These are phyloP conservation scores for Periglandula ipomoeae DNA, from an alignment of 2,329 filamentous ascomycete species.

Conservation along the genomic window DNA sequence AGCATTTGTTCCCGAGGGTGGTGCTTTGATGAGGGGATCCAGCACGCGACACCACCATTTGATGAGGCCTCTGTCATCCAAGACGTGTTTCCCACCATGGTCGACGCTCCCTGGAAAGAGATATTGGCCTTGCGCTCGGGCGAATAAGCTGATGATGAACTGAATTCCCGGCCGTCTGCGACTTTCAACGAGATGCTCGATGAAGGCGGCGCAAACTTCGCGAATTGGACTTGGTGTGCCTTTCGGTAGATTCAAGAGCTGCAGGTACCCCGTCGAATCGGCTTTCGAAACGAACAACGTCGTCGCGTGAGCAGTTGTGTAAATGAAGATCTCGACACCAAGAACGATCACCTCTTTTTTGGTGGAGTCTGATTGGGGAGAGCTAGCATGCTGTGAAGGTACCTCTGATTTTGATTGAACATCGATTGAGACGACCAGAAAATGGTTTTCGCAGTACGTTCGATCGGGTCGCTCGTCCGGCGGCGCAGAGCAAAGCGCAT, in stretches of 20 bases:
- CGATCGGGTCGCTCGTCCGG: slow-evolving; percentile 62
- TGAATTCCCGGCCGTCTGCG: slow-evolving; percentile 55
- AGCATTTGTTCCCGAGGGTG: slow-evolving; percentile 24
- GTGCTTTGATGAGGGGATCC: slow-evolving; percentile 58
- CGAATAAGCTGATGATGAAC: slow-evolving; percentile 81
- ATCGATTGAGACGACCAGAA: slow-evolving; percentile 44
- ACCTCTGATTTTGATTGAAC: slow-evolving; percentile 5
- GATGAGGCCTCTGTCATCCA: slow-evolving; percentile 82
- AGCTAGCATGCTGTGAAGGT: slow-evolving; percentile 3
- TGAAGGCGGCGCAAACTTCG: slow-evolving; percentile 63
- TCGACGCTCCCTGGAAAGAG: slow-evolving; percentile 88
- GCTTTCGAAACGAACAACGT: slow-evolving; percentile 95
- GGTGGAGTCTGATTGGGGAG: background rate
- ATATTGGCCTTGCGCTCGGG: slow-evolving; percentile 85
- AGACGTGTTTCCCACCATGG: slow-evolving; percentile 76
- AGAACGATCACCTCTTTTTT: slow-evolving; percentile 58
- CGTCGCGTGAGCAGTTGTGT: slow-evolving; percentile 68
- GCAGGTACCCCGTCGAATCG: slow-evolving; percentile 85
- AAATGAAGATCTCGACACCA: slow-evolving; percentile 81
- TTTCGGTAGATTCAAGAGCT: slow-evolving; percentile 53
- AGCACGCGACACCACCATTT: slow-evolving; percentile 93
- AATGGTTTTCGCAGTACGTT: slow-evolving; percentile 85
- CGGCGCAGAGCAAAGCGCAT: slow-evolving; percentile 70
- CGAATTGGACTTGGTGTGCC: slow-evolving; percentile 65
- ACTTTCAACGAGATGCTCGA: slow-evolving; percentile 63